A percentile compares a stretch with the other conserved stretches of the same genome.
phyloP scores from a whole-genome alignment of 345 rosid species.

The Clarkia xantiana region DNA sequence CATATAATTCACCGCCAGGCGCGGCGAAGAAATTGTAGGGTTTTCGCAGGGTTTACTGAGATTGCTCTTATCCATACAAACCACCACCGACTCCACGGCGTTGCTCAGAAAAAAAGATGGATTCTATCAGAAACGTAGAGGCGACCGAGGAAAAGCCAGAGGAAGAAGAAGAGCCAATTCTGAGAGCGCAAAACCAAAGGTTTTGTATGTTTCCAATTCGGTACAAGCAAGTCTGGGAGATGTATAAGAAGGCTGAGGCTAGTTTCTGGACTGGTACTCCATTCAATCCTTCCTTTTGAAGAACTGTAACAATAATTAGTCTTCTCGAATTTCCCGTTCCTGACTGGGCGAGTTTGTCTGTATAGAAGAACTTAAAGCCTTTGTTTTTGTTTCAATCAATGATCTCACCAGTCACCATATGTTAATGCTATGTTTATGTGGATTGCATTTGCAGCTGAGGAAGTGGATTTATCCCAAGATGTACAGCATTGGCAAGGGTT shows the following conservation, averaged over 20 bases:
- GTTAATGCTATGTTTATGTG: too few relatives aligned
- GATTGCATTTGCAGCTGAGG: constrained; percentile 52
- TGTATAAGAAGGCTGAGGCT: constrained; percentile 92
- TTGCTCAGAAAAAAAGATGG: constrained; percentile 11
- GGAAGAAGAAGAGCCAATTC: constrained; percentile 51
- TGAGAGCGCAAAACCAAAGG: constrained; percentile 58
- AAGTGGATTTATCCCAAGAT: constrained; percentile 84
- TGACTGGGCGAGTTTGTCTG: too few relatives aligned
- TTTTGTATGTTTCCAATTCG: constrained; percentile 83
- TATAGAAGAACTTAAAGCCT: too few relatives aligned
- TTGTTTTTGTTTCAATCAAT: too few relatives aligned
- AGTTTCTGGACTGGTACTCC: constrained; percentile 79
- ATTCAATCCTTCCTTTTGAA: neutral
- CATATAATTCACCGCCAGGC: too few relatives aligned
- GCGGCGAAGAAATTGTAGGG: too few relatives aligned
- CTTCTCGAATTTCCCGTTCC: neutral
- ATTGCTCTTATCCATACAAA: too few relatives aligned
- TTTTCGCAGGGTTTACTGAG: too few relatives aligned
- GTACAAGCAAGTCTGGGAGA: constrained; percentile 72
- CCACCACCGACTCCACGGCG: too few relatives aligned
- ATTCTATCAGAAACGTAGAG: constrained; percentile 15
- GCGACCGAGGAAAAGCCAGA: constrained; percentile 4
- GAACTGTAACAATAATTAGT: neutral
- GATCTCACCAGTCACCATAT: too few relatives aligned
- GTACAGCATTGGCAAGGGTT: constrained; percentile 59